Conservation (phyloP, 2,329 filamentous ascomycete species). For the Arthrobotrys sinensis region DNA sequence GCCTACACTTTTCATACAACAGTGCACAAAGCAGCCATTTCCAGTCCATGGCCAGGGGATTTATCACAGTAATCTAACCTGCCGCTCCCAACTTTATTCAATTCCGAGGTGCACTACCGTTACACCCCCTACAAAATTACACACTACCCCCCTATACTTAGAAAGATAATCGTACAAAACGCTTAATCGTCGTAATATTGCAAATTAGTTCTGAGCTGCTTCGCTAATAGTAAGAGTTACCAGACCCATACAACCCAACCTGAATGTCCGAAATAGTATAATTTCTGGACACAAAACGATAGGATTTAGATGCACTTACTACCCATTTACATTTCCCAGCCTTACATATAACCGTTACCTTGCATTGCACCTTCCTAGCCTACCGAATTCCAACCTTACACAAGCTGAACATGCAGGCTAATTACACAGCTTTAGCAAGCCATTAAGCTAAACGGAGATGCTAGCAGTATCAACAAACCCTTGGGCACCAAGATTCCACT, state of each 20-base stretch:
- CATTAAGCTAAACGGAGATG: background rate
- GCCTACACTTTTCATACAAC: background rate
- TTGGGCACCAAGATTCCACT: background rate
- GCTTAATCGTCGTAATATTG: no score
- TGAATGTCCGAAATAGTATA: background rate
- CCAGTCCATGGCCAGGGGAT: background rate
- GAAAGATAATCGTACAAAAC: no score
- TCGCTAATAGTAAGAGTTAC: no score
- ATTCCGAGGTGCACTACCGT: background rate
- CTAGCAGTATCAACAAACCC: background rate
- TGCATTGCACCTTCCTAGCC: slow-evolving; percentile 11
- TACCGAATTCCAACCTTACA: slow-evolving; percentile 26
- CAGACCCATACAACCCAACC: no score
- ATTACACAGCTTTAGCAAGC: slow-evolving; percentile 15
- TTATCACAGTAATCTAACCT: background rate
- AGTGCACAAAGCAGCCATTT: background rate
- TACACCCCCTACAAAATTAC: background rate
- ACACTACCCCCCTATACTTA: background rate
- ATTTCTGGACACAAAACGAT: background rate
- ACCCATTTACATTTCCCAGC: background rate
- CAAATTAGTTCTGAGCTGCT: no score
- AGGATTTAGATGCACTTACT: background rate
- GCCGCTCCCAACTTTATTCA: background rate
- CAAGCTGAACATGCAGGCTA: slow-evolving; percentile 10
- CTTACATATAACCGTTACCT: slow-evolving; percentile 24